Conservation (phyloP, 2,329 filamentous ascomycete species). For the Tricladium varicosporioides region DNA sequence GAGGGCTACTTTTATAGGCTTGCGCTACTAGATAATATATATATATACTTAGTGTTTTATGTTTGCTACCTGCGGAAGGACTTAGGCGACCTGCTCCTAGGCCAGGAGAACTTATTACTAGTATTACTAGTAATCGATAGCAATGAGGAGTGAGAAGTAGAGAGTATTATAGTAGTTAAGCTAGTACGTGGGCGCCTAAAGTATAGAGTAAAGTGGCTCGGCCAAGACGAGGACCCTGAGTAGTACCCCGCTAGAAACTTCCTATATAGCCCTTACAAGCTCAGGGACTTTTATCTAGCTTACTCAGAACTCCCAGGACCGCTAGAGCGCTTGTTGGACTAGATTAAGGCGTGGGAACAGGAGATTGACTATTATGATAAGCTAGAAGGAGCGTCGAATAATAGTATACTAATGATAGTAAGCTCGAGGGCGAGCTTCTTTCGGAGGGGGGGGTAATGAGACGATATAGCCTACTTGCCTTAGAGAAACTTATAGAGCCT, state of each 20-base stretch:
- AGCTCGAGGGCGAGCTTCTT: not conserved
- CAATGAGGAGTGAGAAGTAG: not conserved
- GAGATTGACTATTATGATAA: slow-evolving; percentile 33
- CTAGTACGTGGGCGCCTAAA: not conserved
- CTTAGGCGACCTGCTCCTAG: not conserved
- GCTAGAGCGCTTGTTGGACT: not conserved
- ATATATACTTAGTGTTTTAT: not conserved
- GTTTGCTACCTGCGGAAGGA: not conserved
- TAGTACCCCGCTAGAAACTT: not conserved
- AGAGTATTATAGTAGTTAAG: not conserved
- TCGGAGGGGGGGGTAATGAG: not conserved
- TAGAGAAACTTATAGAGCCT: no score
- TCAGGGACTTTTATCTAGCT: not conserved
- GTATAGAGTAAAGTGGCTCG: not conserved
- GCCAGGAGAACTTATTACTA: not conserved
- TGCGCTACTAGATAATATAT: not conserved
- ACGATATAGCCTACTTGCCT: not conserved
- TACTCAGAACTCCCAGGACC: not conserved
- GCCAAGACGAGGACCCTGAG: not conserved
- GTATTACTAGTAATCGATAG: not conserved
- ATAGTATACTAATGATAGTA: not conserved
- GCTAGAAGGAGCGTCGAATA: not conserved
- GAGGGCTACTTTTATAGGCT: not conserved
- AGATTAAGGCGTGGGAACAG: not conserved
- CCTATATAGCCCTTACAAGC: not conserved